These are phyloP conservation scores for Pythium phragmitis DNA, from an alignment of 352 stramenopile species.

Conservation along the genomic window DNA sequence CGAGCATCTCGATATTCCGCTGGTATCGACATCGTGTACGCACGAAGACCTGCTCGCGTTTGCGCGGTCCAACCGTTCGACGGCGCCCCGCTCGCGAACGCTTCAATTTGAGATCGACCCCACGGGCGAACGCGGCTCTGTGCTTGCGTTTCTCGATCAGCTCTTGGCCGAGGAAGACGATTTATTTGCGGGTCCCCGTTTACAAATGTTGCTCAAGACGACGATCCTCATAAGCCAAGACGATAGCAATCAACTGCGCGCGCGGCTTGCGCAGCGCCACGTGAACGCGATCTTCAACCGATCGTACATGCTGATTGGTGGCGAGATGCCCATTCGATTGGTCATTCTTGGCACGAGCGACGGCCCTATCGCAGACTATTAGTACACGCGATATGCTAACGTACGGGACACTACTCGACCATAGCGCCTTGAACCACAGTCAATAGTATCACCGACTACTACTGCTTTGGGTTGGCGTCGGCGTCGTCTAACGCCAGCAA, in stretches of 20 bases:
- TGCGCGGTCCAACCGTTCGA: not conserved
- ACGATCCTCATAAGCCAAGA: not conserved
- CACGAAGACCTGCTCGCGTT: not conserved
- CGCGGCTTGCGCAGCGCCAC: not conserved
- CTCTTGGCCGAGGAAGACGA: not conserved
- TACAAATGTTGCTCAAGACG: not conserved
- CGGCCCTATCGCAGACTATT: not conserved
- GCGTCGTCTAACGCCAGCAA: conserved; percentile 1
- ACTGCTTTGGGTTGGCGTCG: not conserved
- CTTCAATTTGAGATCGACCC: not conserved
- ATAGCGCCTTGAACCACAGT: too few species aligned
- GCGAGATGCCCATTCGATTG: not conserved
- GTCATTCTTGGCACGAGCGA: not conserved
- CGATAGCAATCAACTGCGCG: not conserved
- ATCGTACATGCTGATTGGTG: not conserved
- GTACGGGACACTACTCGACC: too few species aligned
- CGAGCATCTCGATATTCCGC: not conserved
- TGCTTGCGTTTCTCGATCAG: not conserved
- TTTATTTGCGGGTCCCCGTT: not conserved
- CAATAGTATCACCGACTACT: not conserved
- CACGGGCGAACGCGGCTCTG: not conserved
- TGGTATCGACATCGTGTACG: not conserved
- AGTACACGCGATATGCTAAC: too few species aligned
- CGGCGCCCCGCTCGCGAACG: not conserved
- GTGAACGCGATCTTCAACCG: not conserved